A percentile compares a stretch with the other conserved stretches of the same genome.
phyloP scores from a whole-genome alignment of 345 rosid species.

The Adansonia digitata region DNA sequence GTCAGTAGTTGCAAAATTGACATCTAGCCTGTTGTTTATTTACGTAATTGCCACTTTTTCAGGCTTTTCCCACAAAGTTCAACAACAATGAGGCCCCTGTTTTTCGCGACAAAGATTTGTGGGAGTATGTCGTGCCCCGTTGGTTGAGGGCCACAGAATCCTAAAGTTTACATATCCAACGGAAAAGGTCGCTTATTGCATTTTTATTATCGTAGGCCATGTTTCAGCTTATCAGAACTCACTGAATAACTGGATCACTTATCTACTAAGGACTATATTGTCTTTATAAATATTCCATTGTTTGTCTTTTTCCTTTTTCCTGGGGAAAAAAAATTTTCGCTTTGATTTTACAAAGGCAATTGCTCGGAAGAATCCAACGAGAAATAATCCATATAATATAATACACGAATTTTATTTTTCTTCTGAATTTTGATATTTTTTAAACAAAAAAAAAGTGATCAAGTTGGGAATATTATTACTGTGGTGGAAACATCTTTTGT shows the following conservation, averaged over 20 bases:
- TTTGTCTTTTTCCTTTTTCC: neutral
- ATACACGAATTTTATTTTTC: no score
- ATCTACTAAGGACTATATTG: neutral
- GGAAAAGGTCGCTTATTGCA: neutral
- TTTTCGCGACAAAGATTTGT: neutral
- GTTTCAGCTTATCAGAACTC: neutral
- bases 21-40: conserved; percentile 22
- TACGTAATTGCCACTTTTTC: conserved; percentile 17
- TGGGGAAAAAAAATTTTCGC: no score
- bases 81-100: conserved; percentile 1
- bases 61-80: neutral
- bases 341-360: neutral
- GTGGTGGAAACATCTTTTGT: no score
- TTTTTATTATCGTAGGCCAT: neutral
- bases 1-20: conserved; percentile 23
- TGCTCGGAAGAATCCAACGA: neutral
- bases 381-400: neutral
- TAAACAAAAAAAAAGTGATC: no score
- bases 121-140: neutral
- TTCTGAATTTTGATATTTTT: no score
- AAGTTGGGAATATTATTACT: no score
- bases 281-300: neutral
- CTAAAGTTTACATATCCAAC: neutral
- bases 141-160: neutral
- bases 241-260: neutral